Evolutionary conservation across 306 rosid genomes (phyloP), one percentile per base, ranked within the genome.

Genomic region (Quercus parvula): DNA sequence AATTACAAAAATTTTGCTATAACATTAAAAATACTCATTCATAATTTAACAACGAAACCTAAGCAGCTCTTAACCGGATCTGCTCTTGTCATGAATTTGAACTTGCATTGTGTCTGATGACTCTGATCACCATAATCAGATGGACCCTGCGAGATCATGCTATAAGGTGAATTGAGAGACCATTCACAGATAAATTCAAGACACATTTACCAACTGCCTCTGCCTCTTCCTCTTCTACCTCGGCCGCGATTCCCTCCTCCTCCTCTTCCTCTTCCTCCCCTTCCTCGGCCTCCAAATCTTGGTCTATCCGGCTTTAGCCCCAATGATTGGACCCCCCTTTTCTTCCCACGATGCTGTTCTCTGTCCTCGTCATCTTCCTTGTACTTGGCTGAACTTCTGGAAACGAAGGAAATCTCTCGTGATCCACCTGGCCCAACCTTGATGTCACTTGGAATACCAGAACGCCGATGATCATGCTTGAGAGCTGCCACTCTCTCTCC

Each of bases 351-450:
- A 7, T 46, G 80, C 15, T 27, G 46, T 63, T 88, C 88, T 41
- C 27, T 58, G 20, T 84, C 92, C 1, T 83, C 92, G 5, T 82
- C 85, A 0, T 92, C 93, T 77, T 92, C 98, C 77, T 78, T 80
- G 78, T 92, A 92, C 85, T 73, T 89, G 75, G 94, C 81, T 4
- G 86, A 84, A 86, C 87, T 91, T 87, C 92, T 92, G 0, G 96
- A 20, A n/a, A 81, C 83, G 81, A 95, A 95, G 4, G 99, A 88
- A 75, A 95, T 89, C 79, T 92, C 94, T 30, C 99, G 87, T 2
- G 99, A 91, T 70, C 99, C 99, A 57, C 97, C 98, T 0, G 91
- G 92, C 44, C 99, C 99, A 51, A 83, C 79, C 85, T 92, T 92
- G 71, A 95, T 91, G 78, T 84, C 87, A 33, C 69, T 69, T 2